Percentiles rank a stretch among this genome's conserved stretches.
phyloP scores from a whole-genome alignment of 768 basidiomycete species.

The Gloeophyllum trabeum region DNA sequence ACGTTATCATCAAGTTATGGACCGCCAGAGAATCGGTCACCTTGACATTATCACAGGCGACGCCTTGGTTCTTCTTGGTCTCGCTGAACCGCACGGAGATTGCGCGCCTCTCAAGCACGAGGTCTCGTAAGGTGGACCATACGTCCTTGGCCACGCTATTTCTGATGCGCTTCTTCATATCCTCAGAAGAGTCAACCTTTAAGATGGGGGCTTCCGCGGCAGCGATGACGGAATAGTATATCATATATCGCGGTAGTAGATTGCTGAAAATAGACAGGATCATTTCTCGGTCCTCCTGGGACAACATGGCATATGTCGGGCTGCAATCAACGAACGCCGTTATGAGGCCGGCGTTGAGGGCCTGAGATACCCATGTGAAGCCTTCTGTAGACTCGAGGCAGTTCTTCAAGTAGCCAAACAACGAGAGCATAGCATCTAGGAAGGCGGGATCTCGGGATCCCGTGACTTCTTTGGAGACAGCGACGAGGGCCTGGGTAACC shows the following conservation, averaged over 20 bases:
- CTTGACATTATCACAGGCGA: conserved; percentile 26
- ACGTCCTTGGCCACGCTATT: too few relatives aligned
- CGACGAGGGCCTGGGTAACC: conserved; percentile 20
- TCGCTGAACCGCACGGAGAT: conserved; percentile 14
- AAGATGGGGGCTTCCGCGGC: conserved; percentile 18
- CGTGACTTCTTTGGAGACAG: conserved; percentile 12
- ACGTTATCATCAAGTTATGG: too few relatives aligned
- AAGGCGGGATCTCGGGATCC: conserved; percentile 9
- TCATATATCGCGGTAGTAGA: conserved; percentile 23
- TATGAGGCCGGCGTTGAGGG: conserved; percentile 21
- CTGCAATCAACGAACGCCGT: conserved; percentile 18
- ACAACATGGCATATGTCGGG: conserved; percentile 15
- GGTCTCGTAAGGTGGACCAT: too few relatives aligned
- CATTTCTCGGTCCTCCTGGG: conserved; percentile 20
- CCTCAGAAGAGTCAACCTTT: too few relatives aligned
- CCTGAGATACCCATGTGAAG: conserved; percentile 23
- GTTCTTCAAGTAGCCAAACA: conserved; percentile 22
- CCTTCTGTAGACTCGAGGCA: conserved; percentile 25
- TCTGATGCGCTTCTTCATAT: too few relatives aligned
- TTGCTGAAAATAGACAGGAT: conserved; percentile 15
- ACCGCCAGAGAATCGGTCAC: too few relatives aligned
- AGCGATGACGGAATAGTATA: conserved; percentile 24
- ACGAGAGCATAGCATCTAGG: conserved; percentile 16
- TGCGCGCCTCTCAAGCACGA: conserved; percentile 7
- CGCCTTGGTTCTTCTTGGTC: conserved; percentile 18